A percentile compares a stretch with the other conserved stretches of the same genome.
Conservation (phyloP, 2,329 filamentous ascomycete genomes). For the Fusarium floridanum region DNA sequence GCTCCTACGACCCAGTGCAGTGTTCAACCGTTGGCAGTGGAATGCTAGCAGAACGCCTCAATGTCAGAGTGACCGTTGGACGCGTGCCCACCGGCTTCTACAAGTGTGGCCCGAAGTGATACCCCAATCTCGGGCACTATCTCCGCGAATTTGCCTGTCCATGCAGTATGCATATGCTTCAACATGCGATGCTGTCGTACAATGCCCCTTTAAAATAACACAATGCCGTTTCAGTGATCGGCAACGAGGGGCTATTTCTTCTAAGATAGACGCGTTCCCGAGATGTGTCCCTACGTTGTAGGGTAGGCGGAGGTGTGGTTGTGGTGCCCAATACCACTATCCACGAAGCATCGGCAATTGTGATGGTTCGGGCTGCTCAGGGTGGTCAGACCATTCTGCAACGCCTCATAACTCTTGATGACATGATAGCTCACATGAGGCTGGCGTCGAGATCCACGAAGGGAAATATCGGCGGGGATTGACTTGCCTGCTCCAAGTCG, state of each 20-base stretch:
- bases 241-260: background rate
- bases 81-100: background rate
- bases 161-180: background rate
- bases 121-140: background rate
- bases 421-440: background rate
- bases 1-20: background rate
- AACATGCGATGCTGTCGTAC: background rate
- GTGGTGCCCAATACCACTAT: background rate
- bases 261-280: no score
- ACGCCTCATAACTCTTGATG: background rate
- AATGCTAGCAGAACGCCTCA: background rate
- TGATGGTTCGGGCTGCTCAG: background rate
- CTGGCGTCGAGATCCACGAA: background rate
- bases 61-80: background rate
- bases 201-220: background rate
- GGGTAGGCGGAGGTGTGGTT: conserved; percentile 1
- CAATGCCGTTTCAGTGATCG: background rate
- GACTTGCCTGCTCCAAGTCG: no score
- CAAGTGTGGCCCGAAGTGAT: background rate
- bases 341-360: background rate
- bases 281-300: background rate
- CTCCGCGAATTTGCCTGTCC: background rate
- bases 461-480: background rate
- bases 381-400: background rate
- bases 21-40: conserved; percentile 21